phyloP scores from a whole-genome alignment of 768 basidiomycete species.

The Amanita pseudoporphyria region DNA sequence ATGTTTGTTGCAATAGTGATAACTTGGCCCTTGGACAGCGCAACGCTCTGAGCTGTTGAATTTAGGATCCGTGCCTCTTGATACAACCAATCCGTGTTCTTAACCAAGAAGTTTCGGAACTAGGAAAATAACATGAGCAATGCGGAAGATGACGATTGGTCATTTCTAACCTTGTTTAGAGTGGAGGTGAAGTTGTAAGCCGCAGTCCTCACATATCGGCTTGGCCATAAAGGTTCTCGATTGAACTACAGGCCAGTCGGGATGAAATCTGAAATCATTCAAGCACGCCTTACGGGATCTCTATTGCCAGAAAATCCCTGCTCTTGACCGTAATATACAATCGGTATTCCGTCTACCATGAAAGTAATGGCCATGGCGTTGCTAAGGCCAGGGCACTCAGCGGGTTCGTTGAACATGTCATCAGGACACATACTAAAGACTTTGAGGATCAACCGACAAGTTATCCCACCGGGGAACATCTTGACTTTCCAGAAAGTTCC shows the following conservation, averaged over 20 bases:
- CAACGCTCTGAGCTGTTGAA: slow-evolving; percentile 40
- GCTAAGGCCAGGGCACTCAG: slow-evolving; percentile 19
- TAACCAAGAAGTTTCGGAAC: slow-evolving; percentile 58
- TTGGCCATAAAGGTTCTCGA: slow-evolving; percentile 69
- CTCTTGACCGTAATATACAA: slow-evolving; percentile 78
- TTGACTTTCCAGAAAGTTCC: slow-evolving; percentile 77
- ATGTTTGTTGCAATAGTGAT: slow-evolving; percentile 60
- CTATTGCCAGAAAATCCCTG: slow-evolving; percentile 53
- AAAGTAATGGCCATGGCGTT: slow-evolving; percentile 71
- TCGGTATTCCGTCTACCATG: slow-evolving; percentile 77
- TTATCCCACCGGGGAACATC: slow-evolving; percentile 71
- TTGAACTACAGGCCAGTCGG: slow-evolving; percentile 37
- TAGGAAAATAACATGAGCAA: slow-evolving; percentile 14
- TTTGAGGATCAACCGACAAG: slow-evolving; percentile 62
- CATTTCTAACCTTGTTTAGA: slow-evolving; percentile 42
- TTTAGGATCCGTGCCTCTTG: slow-evolving; percentile 44
- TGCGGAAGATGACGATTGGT: neutral
- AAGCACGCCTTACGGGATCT: slow-evolving; percentile 46
- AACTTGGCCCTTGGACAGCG: slow-evolving; percentile 54
- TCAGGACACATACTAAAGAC: slow-evolving; percentile 22
- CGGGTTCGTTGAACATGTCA: neutral
- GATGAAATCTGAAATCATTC: neutral
- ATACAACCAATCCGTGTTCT: slow-evolving; percentile 45
- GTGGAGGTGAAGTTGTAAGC: slow-evolving; percentile 48
- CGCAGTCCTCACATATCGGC: slow-evolving; percentile 48